A percentile compares a stretch with the other conserved stretches of the same genome.
Conservation (phyloP, 345 rosid species). For the Populus davidiana region DNA sequence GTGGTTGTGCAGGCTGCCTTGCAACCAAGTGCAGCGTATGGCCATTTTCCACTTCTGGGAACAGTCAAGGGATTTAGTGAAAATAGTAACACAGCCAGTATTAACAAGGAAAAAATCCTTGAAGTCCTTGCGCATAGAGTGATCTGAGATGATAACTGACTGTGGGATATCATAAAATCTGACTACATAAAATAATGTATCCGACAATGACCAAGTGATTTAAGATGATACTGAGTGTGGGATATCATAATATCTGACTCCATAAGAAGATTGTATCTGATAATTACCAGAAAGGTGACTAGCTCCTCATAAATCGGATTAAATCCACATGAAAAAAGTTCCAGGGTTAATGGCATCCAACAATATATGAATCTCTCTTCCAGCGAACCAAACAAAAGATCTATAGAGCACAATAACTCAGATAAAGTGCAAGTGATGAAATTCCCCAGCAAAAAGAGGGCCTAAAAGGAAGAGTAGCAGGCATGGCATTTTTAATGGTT, state of each 20-base stretch:
- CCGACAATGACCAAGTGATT: no score
- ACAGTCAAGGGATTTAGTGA: conserved; percentile 36
- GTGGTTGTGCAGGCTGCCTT: conserved; percentile 68
- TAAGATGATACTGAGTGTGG: background rate
- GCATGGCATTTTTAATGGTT: background rate
- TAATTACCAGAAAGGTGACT: background rate
- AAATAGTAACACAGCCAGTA: background rate
- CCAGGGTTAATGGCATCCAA: background rate
- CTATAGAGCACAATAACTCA: background rate
- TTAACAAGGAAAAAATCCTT: background rate
- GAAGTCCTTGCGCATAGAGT: background rate
- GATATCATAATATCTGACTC: background rate
- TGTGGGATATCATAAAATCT: background rate
- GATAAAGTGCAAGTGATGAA: background rate
- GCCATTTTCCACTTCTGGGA: conserved; percentile 84
- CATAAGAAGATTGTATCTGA: background rate
- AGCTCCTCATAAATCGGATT: background rate
- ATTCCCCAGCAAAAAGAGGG: background rate
- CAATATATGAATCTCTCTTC: background rate
- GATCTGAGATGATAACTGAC: background rate
- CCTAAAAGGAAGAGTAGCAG: background rate
- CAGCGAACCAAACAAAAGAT: background rate
- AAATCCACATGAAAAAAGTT: background rate
- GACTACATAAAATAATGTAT: background rate
- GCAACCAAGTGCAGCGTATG: conserved; percentile 86